Base-by-base conservation (phyloP, 805 yeast genomes). In the Suhomyces xylopsoci region DNA sequence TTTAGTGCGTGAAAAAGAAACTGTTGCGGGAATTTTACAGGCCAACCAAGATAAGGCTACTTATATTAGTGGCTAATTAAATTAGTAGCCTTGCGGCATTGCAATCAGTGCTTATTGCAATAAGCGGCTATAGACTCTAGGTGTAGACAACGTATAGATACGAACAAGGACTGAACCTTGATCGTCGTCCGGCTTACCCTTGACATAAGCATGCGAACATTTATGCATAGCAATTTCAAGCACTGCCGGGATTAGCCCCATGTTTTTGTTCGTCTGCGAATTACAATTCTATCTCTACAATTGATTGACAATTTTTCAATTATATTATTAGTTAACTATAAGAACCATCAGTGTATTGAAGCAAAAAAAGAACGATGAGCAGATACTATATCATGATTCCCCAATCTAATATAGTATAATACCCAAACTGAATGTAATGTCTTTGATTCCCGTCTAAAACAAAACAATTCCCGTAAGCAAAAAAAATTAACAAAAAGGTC, bases 371-470 rank as follows among this genome's bases (percentile, higher is more conserved):
- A 42, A 12, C 28, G 10, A 20, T 42, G 30, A 24, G 30, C 47
- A 7, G 9, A 28, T 17, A 9, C 34, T 22, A 19, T 40, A 20
- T 24, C 38, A 47, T 48, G 54, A 47, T 51, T 51, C 54, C 54
- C 54, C 54, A 51, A 51, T 44, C 54, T 49, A 47, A 44, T 26
- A 30, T 15, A 30, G 38, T 19, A 15, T 20, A 28, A 3, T 22
- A 17, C 30, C 6, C 38, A 15, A 28, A 32, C 44, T 47, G 44
- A 25, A 26, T 36, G 53, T 42, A 28, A 43, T 22, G 45, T 46
- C 38, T 51, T 47, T 54, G 62, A 59, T 58, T 58, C 62, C 62
- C 62, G 59, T 58, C 57, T 48, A 50, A 17, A 34, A 41, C 46
- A 30, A 20, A 48, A 25, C 43, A 36, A 17, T 15, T 28, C 46